A percentile compares a stretch with the other conserved stretches of the same genome.
These are phyloP conservation scores for Gossypium bickii DNA, from an alignment of 345 rosid genomes.

Conservation along the genomic window DNA sequence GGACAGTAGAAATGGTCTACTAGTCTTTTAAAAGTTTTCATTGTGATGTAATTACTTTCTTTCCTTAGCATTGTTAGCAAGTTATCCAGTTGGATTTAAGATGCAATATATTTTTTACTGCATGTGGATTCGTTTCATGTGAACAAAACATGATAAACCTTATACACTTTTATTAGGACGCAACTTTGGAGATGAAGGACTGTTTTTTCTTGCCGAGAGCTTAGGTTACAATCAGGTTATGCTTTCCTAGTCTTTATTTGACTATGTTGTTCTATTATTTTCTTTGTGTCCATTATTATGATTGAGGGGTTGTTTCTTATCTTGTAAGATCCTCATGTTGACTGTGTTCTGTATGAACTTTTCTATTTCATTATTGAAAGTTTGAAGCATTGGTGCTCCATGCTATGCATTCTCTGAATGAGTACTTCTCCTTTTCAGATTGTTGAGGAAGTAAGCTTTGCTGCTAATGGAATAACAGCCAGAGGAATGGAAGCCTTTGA, in stretches of 20 bases:
- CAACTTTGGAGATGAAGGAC: slow-evolving; percentile 91
- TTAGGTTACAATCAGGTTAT: slow-evolving; percentile 87
- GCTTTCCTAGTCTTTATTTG: slow-evolving; percentile 17
- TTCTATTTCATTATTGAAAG: background rate
- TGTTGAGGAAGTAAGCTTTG: slow-evolving; percentile 89
- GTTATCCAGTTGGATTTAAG: background rate
- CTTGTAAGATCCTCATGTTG: background rate
- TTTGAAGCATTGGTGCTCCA: background rate
- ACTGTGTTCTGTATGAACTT: background rate
- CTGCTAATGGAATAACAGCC: slow-evolving; percentile 90
- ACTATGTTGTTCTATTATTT: background rate
- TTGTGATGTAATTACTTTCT: background rate
- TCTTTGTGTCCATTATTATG: background rate
- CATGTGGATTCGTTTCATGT: background rate
- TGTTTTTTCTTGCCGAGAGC: slow-evolving; percentile 81
- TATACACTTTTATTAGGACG: slow-evolving; percentile 45
- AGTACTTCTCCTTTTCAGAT: slow-evolving; percentile 40
- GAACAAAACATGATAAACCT: slow-evolving; percentile 19
- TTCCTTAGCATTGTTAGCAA: background rate
- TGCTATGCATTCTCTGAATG: slow-evolving; percentile 8
- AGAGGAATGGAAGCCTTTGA: slow-evolving; percentile 84
- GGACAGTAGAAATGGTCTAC: background rate
- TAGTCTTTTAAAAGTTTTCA: background rate
- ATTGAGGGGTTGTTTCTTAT: background rate
- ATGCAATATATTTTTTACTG: background rate